Conservation (phyloP, 495 filamentous ascomycete genomes). For the Penicillium diatomitis region DNA sequence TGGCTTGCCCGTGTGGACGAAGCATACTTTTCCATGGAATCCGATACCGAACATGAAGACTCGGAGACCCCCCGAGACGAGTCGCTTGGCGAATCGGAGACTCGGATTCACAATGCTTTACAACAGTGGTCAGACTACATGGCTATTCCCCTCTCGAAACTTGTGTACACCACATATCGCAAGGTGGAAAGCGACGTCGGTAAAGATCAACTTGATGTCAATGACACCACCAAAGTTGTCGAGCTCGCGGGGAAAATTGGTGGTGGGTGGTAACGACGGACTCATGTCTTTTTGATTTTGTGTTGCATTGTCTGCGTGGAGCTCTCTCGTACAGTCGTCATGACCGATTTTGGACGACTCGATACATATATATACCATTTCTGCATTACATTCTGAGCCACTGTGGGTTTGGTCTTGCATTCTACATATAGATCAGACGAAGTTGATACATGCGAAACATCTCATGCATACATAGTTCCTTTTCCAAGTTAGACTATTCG, state of each 20-base stretch:
- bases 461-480: too few relatives aligned
- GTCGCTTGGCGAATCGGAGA: conserved; percentile 23
- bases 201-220: conserved; percentile 46
- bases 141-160: conserved; percentile 56
- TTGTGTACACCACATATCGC: conserved; percentile 79
- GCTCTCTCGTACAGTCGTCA: conserved; percentile 3
- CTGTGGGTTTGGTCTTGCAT: too few relatives aligned
- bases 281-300: not conserved
- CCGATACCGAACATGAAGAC: conserved; percentile 34
- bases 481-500: too few relatives aligned
- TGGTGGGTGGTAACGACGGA: conserved; percentile 73
- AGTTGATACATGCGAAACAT: too few relatives aligned
- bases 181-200: conserved; percentile 93
- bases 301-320: conserved; percentile 14
- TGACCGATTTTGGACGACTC: not conserved
- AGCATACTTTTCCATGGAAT: conserved; percentile 81
- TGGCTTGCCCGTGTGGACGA: conserved; percentile 87
- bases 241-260: conserved; percentile 89
- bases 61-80: too few relatives aligned
- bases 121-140: conserved; percentile 64
- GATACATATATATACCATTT: conserved; percentile 9
- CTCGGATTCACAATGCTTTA: conserved; percentile 46
- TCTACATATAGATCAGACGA: too few relatives aligned
- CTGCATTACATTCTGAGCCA: not conserved
- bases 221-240: conserved; percentile 70